These are phyloP conservation scores for Thielaviopsis populi DNA, from an alignment of 2,329 filamentous ascomycete genomes.

Conservation along the genomic window DNA sequence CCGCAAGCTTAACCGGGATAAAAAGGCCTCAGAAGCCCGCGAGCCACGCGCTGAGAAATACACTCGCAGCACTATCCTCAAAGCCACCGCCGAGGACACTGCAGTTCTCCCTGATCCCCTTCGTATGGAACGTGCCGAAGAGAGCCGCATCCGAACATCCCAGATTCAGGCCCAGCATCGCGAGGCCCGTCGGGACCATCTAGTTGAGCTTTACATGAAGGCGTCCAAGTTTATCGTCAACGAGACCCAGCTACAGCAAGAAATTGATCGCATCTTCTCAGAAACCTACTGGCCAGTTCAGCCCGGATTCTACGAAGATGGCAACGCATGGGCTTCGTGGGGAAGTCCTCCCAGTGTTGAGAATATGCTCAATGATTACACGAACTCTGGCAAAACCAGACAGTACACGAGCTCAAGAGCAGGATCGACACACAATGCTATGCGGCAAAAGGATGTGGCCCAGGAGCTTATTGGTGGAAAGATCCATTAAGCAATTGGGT, in stretches of 20 bases:
- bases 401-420: constrained; percentile 1
- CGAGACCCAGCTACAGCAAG: constrained; percentile 57
- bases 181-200: constrained; percentile 48
- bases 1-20: constrained; percentile 33
- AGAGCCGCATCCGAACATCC: constrained; percentile 28
- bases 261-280: constrained; percentile 64
- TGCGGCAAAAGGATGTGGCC: constrained; percentile 39
- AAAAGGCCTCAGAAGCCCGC: constrained; percentile 41
- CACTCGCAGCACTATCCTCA: constrained; percentile 51
- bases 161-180: constrained; percentile 36
- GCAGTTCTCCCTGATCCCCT: constrained; percentile 45
- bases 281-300: constrained; percentile 38
- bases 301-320: constrained; percentile 22
- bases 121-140: constrained; percentile 40
- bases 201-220: constrained; percentile 83
- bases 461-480: constrained; percentile 47
- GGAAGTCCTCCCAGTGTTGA: constrained; percentile 32
- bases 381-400: constrained; percentile 6
- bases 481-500: constrained; percentile 28
- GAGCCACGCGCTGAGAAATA: constrained; percentile 63
- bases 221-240: constrained; percentile 75
- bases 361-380: constrained; percentile 29
- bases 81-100: constrained; percentile 34
- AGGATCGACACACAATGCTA: constrained; percentile 25
- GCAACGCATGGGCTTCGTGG: constrained; percentile 39